Evolutionary conservation across 352 stramenopile genomes (phyloP), one percentile per base, ranked within the genome.

Genomic region (Phytophthora hibernalis): DNA sequence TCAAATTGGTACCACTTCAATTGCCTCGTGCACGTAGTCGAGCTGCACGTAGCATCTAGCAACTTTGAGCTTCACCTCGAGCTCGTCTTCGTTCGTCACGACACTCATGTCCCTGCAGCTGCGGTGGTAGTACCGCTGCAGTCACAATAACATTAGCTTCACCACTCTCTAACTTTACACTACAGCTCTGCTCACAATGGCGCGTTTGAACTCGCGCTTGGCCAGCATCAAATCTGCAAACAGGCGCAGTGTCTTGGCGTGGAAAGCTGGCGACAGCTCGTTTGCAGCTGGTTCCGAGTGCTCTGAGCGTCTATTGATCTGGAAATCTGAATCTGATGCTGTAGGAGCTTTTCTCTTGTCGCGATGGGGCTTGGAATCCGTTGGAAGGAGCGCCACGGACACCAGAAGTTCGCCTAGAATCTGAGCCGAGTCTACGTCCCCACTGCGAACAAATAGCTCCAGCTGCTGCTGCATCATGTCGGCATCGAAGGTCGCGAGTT

Each of bases 191-290:
- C 79, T 62, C 58, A 95, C 87, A 66, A 93, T 84, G 13, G 87
- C 87, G 48, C 85, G 85, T 40, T 87, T 87, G 63, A 76, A 85
- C 57, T 95, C 87, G 43, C 74, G 72, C 50, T 88, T 92, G 33
- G 60, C 61, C n/a, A 83, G 42, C 50, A 95, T 74, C 58, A 92
- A 63, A 60, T 95, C 87, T 20, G 71, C 87, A 73, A 90, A 89
- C 18, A 93, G 69, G 12, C 66, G 58, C 44, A 81, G 74, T 16
- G 70, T 87, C 30, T 82, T 83, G 49, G 75, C 77, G 54, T 93
- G 85, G 61, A 93, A 93, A 28, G 48, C 57, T 52, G 70, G 54
- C 30, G 61, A 56, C 31, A 76, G 49, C 30, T 55, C 30, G 6
- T 10, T 43, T 38, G 33, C 9, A 18, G 31, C 21, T 44, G 37